phyloP scores from a whole-genome alignment of 352 stramenopile genomes.

The Peronospora belbahrii region DNA sequence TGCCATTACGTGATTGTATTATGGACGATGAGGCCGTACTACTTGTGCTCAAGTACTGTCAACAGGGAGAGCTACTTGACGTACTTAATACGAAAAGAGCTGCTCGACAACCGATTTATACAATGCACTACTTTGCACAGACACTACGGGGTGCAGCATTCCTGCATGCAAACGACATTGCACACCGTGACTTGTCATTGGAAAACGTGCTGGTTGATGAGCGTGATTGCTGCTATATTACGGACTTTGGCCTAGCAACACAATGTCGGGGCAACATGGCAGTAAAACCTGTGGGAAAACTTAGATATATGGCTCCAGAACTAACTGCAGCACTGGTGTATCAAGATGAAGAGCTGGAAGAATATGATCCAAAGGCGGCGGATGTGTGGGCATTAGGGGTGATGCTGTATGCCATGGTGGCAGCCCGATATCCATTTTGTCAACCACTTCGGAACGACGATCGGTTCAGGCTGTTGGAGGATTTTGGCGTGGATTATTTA shows the following conservation, averaged over 20 bases:
- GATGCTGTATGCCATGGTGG: conserved; percentile 71
- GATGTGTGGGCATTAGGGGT: conserved; percentile 81
- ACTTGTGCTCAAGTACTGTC: conserved; percentile 68
- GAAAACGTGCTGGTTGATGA: conserved; percentile 78
- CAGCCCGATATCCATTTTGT: conserved; percentile 53
- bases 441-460: conserved; percentile 46
- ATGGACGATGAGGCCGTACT: conserved; percentile 51
- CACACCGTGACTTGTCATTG: conserved; percentile 73
- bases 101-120: conserved; percentile 20
- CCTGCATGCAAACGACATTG: conserved; percentile 65
- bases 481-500: conserved; percentile 58
- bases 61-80: conserved; percentile 55
- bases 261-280: conserved; percentile 15
- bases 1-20: conserved; percentile 59
- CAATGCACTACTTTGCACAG: conserved; percentile 59
- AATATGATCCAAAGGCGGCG: conserved; percentile 54
- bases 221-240: conserved; percentile 60
- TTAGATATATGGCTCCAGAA: conserved; percentile 78
- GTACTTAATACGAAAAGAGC: conserved; percentile 52
- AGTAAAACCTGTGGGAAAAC: conserved; percentile 56
- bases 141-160: conserved; percentile 56
- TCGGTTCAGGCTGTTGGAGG: conserved; percentile 46
- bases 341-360: conserved; percentile 11
- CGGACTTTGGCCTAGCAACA: conserved; percentile 72
- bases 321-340: conserved; percentile 25